A percentile compares a stretch with the other conserved stretches of the same genome.
These are phyloP conservation scores for Coffea humblotiana DNA, from an alignment of 305 asterid species.

Conservation along the genomic window DNA sequence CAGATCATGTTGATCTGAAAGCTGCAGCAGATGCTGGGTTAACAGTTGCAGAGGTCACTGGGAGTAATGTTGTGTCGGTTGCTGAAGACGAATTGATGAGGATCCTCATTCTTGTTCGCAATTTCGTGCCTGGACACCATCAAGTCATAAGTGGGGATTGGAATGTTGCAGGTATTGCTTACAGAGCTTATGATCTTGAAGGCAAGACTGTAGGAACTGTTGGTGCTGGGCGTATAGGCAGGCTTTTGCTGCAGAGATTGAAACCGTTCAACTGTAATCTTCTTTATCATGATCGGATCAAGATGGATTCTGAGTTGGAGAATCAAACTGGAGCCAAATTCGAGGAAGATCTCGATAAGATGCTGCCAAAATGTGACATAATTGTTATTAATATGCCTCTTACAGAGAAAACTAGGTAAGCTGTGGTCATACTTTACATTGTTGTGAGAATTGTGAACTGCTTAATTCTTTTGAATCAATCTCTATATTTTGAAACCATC, in stretches of 20 bases:
- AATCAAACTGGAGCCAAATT: slow-evolving; percentile 68
- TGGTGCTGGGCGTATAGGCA: slow-evolving; percentile 94
- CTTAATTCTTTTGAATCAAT: background rate
- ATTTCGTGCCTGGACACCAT: slow-evolving; percentile 83
- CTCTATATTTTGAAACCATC: background rate
- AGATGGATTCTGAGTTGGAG: slow-evolving; percentile 76
- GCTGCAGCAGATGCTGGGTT: slow-evolving; percentile 96
- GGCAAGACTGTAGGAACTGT: slow-evolving; percentile 98
- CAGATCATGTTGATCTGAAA: slow-evolving; percentile 88
- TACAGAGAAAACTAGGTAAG: slow-evolving; percentile 88
- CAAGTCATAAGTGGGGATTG: slow-evolving; percentile 87
- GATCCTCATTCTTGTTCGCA: slow-evolving; percentile 86
- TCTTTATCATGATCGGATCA: slow-evolving; percentile 83
- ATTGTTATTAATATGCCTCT: slow-evolving; percentile 88
- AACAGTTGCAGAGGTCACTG: slow-evolving; percentile 97
- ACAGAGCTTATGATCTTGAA: slow-evolving; percentile 93
- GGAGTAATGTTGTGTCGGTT: slow-evolving; percentile 89
- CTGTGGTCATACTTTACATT: background rate
- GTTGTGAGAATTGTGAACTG: background rate
- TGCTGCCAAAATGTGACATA: slow-evolving; percentile 96
- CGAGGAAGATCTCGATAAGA: slow-evolving; percentile 85
- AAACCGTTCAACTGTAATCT: slow-evolving; percentile 90
- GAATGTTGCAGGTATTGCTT: slow-evolving; percentile 85
- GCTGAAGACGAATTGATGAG: slow-evolving; percentile 99
- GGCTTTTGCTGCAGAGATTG: slow-evolving; percentile 77